phyloP scores from a whole-genome alignment of 148 eudicot genomes.

The Vaccinium vitisidaea region DNA sequence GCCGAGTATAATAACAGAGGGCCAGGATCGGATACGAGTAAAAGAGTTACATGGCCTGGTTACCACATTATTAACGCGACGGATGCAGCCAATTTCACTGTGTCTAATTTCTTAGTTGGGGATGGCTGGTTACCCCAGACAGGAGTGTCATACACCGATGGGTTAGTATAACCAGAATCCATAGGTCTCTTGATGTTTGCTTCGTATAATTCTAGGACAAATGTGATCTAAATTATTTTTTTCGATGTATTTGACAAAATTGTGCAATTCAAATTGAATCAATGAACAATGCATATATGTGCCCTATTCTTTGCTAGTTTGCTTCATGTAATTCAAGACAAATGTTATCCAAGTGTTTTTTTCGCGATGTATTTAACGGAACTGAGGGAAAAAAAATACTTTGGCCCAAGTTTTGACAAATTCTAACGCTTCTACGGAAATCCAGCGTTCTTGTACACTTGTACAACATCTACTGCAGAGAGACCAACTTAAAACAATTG shows the following conservation, averaged over 20 bases:
- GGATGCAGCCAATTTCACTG: constrained; percentile 61
- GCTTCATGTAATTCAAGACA: too few relatives aligned
- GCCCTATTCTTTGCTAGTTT: background rate
- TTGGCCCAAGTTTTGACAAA: too few relatives aligned
- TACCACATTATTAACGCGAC: constrained; percentile 54
- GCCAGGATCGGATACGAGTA: constrained; percentile 42
- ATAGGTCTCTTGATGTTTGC: background rate
- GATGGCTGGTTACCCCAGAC: background rate
- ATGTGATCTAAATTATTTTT: background rate
- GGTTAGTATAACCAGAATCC: background rate
- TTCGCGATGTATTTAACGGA: too few relatives aligned
- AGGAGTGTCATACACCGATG: background rate
- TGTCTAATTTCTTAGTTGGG: background rate
- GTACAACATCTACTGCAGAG: too few relatives aligned
- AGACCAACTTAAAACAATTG: too few relatives aligned
- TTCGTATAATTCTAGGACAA: background rate
- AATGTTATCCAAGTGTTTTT: too few relatives aligned
- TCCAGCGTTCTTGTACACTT: too few relatives aligned
- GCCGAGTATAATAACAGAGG: constrained; percentile 84
- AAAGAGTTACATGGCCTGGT: constrained; percentile 79
- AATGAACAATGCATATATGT: background rate
- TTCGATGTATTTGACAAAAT: background rate
- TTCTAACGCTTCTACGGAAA: too few relatives aligned
- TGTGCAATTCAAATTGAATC: background rate
- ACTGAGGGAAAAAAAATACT: too few relatives aligned